These are phyloP conservation scores for Russula vinacea DNA, from an alignment of 768 basidiomycete genomes.

Conservation along the genomic window DNA sequence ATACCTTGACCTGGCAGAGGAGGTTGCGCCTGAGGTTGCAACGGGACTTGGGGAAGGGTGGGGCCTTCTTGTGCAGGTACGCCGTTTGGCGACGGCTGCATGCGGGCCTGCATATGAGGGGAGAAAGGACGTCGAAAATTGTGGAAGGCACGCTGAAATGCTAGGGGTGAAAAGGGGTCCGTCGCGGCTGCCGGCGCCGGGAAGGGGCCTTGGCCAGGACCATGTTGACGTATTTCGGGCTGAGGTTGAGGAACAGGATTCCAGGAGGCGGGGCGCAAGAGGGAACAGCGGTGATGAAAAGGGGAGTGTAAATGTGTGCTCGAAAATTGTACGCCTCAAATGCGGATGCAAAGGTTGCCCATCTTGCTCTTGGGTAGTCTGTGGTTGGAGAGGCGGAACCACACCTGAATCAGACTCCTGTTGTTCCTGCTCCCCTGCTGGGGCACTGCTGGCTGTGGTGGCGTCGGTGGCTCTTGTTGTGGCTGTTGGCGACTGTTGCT, in stretches of 20 bases:
- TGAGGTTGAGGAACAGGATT: conserved; percentile 11
- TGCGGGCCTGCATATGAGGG: conserved; percentile 3
- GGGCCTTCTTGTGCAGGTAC: conserved; percentile 7
- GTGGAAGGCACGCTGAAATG: conserved; percentile 15
- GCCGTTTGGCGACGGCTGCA: conserved; percentile 3
- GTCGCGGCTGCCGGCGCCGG: neutral
- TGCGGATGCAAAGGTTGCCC: neutral
- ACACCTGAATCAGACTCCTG: neutral
- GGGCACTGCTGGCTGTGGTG: conserved; percentile 23
- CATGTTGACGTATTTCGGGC: conserved; percentile 7
- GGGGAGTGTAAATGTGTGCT: conserved; percentile 24
- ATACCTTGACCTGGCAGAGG: conserved; percentile 17
- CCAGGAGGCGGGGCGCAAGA: neutral
- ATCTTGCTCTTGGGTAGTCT: conserved; percentile 7
- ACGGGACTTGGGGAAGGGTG: conserved; percentile 24
- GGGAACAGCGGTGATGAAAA: conserved; percentile 8
- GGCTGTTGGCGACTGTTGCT: conserved; percentile 12
- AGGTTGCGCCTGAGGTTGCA: conserved; percentile 26
- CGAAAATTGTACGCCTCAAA: conserved; percentile 19
- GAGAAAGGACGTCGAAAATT: conserved; percentile 3
- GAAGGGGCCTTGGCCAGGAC: conserved; percentile 8
- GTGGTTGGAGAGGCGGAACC: conserved; percentile 7
- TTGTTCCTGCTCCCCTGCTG: conserved; percentile 12
- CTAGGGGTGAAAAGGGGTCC: conserved; percentile 9
- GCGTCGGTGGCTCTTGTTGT: conserved; percentile 5